phyloP scores from a whole-genome alignment of 2,329 filamentous ascomycete species.

The Diaporthe vaccinii region DNA sequence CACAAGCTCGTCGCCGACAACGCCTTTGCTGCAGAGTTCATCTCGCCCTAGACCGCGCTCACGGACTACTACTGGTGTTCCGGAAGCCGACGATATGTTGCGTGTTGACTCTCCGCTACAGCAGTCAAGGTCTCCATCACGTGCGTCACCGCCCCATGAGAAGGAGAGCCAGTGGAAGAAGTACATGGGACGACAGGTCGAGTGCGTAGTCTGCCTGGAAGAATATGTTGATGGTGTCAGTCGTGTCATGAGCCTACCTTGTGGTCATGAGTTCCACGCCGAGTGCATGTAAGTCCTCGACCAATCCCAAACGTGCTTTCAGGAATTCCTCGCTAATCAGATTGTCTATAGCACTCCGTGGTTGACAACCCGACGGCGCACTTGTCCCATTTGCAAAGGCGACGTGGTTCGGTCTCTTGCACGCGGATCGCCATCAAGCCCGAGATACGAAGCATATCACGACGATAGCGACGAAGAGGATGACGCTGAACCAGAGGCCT shows the following conservation, averaged over 20 bases:
- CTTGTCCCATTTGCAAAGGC: slow-evolving; percentile 98
- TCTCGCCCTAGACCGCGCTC: slow-evolving; percentile 72
- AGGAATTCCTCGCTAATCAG: slow-evolving; percentile 44
- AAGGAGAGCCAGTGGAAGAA: slow-evolving; percentile 74
- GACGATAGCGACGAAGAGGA: slow-evolving; percentile 66
- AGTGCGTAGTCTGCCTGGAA: slow-evolving; percentile 96
- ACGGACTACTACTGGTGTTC: slow-evolving; percentile 73
- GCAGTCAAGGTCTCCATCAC: slow-evolving; percentile 51
- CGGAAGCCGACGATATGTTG: slow-evolving; percentile 62
- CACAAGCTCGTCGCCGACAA: slow-evolving; percentile 77
- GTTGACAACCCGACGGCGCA: slow-evolving; percentile 93
- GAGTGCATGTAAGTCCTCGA: slow-evolving; percentile 91
- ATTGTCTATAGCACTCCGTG: slow-evolving; percentile 81
- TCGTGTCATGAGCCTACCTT: slow-evolving; percentile 95
- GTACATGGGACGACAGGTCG: slow-evolving; percentile 78
- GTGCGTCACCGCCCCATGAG: slow-evolving; percentile 56
- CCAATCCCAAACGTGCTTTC: not conserved
- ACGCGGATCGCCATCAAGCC: slow-evolving; percentile 63
- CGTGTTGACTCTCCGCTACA: slow-evolving; percentile 59
- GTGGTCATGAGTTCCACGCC: slow-evolving; percentile 96
- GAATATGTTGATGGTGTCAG: slow-evolving; percentile 97
- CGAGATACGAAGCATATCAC: slow-evolving; percentile 68
- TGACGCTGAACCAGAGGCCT: slow-evolving; percentile 49
- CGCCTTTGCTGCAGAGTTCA: slow-evolving; percentile 78
- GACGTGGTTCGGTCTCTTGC: slow-evolving; percentile 86